Percentiles rank a stretch among this genome's conserved stretches.
Conservation (phyloP, 2,329 filamentous ascomycete species). For the Penicillium frequentans region DNA sequence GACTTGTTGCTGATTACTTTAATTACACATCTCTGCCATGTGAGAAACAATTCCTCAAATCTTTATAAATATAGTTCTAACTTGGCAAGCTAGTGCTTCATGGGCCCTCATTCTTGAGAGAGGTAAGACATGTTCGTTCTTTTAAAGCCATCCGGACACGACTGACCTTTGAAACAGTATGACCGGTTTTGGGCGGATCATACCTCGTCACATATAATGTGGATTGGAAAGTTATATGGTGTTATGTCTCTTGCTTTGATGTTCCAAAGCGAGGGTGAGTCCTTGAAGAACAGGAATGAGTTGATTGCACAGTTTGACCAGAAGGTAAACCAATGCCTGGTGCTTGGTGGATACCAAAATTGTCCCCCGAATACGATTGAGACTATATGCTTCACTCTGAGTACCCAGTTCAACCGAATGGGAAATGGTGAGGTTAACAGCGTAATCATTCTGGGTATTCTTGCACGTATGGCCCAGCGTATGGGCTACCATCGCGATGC, state of each 20-base stretch:
- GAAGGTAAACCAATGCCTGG: slow-evolving; percentile 21
- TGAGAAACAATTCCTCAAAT: background rate
- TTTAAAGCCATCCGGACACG: background rate
- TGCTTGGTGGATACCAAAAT: slow-evolving; percentile 4
- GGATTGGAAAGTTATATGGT: slow-evolving; percentile 11
- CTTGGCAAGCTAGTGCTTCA: slow-evolving; percentile 6
- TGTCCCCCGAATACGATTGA: slow-evolving; percentile 9
- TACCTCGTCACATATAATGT: slow-evolving; percentile 2
- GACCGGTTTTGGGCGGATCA: slow-evolving; percentile 9
- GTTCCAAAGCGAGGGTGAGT: background rate
- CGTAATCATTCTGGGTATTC: slow-evolving; percentile 37
- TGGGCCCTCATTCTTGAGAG: slow-evolving; percentile 8
- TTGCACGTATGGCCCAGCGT: slow-evolving; percentile 57
- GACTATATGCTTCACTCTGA: slow-evolving; percentile 3
- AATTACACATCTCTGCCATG: slow-evolving; percentile 8
- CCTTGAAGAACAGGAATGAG: background rate
- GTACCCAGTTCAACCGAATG: background rate
- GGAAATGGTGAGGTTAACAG: background rate
- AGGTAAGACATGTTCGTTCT: background rate
- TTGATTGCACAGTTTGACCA: slow-evolving; percentile 50
- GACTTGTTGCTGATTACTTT: slow-evolving; percentile 20
- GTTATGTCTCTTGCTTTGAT: slow-evolving; percentile 5
- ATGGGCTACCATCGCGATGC: slow-evolving; percentile 62
- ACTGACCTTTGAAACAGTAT: slow-evolving; percentile 4
- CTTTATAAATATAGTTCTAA: background rate